phyloP scores from a whole-genome alignment of 306 rosid species.

The Crataegus laevigata region DNA sequence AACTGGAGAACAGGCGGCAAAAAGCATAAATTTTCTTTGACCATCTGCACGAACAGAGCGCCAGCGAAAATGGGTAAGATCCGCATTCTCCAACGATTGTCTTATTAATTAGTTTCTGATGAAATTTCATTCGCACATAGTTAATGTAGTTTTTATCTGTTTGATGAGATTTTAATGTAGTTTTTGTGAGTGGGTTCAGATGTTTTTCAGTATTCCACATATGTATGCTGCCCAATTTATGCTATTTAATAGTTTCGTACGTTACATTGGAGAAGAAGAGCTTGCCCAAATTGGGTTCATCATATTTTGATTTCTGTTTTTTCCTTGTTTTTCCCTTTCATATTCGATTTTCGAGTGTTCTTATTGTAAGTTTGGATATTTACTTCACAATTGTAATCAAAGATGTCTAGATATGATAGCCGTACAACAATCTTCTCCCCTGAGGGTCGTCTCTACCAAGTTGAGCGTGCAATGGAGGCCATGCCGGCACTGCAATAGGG shows the following conservation, averaged over 20 bases:
- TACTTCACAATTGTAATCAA: neutral
- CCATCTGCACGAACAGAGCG: no score
- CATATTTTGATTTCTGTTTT: neutral
- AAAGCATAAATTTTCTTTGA: no score
- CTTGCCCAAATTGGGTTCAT: neutral
- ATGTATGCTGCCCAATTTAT: neutral
- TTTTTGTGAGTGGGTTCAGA: neutral
- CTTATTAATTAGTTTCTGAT: no score
- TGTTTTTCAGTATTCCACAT: neutral
- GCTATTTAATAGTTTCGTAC: neutral
- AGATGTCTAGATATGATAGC: slow-evolving; percentile 28
- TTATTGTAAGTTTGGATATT: no score
- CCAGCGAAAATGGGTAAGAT: no score
- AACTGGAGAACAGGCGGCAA: no score
- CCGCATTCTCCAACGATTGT: no score
- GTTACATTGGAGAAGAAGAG: neutral
- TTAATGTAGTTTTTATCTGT: no score
- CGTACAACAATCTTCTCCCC: slow-evolving; percentile 41
- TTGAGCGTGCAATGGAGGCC: slow-evolving; percentile 34
- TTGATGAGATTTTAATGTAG: no score
- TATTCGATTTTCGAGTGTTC: no score
- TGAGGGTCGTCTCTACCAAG: slow-evolving; percentile 39
- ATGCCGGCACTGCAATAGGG: slow-evolving; percentile 37
- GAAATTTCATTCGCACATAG: no score
- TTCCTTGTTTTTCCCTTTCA: neutral